phyloP scores from a whole-genome alignment of 352 stramenopile species.

The Phytopythium mirpurense region DNA sequence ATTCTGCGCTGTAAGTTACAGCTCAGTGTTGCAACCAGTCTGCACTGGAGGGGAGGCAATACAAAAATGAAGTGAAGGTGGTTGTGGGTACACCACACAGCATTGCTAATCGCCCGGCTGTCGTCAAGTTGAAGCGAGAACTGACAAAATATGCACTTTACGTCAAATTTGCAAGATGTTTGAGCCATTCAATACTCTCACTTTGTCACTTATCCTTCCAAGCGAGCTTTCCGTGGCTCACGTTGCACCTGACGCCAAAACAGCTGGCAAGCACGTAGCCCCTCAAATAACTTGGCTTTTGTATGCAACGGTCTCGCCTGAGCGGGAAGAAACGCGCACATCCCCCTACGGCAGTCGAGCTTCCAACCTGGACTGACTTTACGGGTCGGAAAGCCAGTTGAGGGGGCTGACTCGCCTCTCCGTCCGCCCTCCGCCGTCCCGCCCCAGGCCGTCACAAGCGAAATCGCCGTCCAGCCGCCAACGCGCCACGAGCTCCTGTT shows the following conservation, averaged over 20 bases:
- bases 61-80: too few relatives aligned
- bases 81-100: too few relatives aligned
- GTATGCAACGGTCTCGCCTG: background rate
- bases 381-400: constrained; percentile 6
- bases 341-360: background rate
- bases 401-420: background rate
- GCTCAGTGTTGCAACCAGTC: too few relatives aligned
- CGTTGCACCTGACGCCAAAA: background rate
- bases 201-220: background rate
- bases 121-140: background rate
- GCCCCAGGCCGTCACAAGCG: background rate
- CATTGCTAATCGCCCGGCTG: too few relatives aligned
- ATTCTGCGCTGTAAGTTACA: too few relatives aligned
- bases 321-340: background rate
- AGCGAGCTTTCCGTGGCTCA: background rate
- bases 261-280: background rate
- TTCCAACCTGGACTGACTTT: constrained; percentile 7
- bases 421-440: background rate
- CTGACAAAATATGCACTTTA: background rate
- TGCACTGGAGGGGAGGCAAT: too few relatives aligned
- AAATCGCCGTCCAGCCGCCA: constrained; percentile 4
- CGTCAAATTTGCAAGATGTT: background rate
- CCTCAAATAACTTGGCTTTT: background rate
- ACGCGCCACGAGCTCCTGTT: constrained; percentile 4
- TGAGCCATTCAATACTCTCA: background rate